These are phyloP conservation scores for Elymus sibiricus DNA, from an alignment of 176 grass and related monocot species.

Conservation along the genomic window DNA sequence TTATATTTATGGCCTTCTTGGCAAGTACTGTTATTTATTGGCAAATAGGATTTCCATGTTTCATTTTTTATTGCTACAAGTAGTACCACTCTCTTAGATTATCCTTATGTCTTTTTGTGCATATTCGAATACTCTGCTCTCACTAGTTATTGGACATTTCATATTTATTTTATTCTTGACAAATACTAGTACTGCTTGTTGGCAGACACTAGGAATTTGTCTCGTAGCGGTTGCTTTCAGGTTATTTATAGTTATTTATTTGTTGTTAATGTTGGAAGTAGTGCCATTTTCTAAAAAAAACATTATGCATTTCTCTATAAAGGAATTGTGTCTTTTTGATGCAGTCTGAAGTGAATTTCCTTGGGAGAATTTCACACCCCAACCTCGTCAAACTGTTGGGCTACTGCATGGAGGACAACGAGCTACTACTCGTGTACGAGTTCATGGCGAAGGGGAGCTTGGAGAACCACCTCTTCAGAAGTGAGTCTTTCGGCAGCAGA, in stretches of 20 bases:
- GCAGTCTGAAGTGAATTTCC: not conserved
- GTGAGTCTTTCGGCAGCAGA: conserved; percentile 43
- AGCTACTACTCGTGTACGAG: conserved; percentile 63
- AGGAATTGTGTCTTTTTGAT: not conserved
- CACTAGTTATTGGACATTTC: not conserved
- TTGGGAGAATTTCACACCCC: not conserved
- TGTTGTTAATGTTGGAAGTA: not conserved
- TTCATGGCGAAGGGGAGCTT: conserved; percentile 76
- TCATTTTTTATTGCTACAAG: too few relatives aligned
- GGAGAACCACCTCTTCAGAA: conserved; percentile 86
- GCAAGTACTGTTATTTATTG: too few relatives aligned
- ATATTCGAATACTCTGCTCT: not conserved
- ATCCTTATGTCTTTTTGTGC: not conserved
- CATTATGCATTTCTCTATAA: not conserved
- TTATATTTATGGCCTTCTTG: too few relatives aligned
- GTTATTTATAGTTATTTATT: not conserved
- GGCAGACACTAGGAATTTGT: not conserved
- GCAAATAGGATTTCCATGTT: too few relatives aligned
- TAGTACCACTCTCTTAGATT: too few relatives aligned
- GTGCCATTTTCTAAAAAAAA: too few relatives aligned
- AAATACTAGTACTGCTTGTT: not conserved
- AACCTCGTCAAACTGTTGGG: conserved; percentile 14
- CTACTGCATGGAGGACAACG: not conserved
- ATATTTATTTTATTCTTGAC: not conserved
- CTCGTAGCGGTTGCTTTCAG: not conserved